These are phyloP conservation scores for Yamadazyma laniorum DNA, from an alignment of 805 yeast genomes.

Conservation along the genomic window DNA sequence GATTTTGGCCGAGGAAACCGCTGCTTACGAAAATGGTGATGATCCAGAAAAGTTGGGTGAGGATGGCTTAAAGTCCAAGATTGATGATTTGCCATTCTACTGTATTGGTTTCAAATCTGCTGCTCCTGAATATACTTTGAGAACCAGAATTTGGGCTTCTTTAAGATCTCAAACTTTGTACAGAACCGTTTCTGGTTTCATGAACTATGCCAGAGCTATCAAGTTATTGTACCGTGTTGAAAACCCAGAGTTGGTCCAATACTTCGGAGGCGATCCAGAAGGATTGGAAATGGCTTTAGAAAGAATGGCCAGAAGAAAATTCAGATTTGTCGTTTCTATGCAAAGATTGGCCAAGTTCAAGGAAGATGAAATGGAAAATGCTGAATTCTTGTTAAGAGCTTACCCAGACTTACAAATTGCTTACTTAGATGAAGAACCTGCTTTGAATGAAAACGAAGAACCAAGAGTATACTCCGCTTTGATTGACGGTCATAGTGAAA, in stretches of 20 bases:
- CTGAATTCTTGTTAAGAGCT: constrained; percentile 58
- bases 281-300: constrained; percentile 93
- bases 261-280: constrained; percentile 98
- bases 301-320: constrained; percentile 61
- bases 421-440: constrained; percentile 54
- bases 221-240: constrained; percentile 46
- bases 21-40: constrained; percentile 54
- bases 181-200: constrained; percentile 47
- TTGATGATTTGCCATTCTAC: constrained; percentile 45
- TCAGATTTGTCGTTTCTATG: constrained; percentile 64
- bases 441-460: constrained; percentile 41
- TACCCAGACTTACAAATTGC: constrained; percentile 68
- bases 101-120: constrained; percentile 49
- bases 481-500: constrained; percentile 69
- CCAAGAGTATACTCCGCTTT: constrained; percentile 57
- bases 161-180: constrained; percentile 47
- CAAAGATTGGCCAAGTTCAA: constrained; percentile 55
- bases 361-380: constrained; percentile 57
- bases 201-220: constrained; percentile 48
- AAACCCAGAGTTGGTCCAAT: constrained; percentile 59
- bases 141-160: constrained; percentile 50
- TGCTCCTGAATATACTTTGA: constrained; percentile 46
- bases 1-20: constrained; percentile 49
- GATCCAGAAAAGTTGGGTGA: constrained; percentile 32
- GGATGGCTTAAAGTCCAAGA: constrained; percentile 35